A percentile compares a stretch with the other conserved stretches of the same genome.
Evolutionary conservation across 805 yeast genomes (phyloP).

Genomic region (Scheffersomyces stipitis): DNA sequence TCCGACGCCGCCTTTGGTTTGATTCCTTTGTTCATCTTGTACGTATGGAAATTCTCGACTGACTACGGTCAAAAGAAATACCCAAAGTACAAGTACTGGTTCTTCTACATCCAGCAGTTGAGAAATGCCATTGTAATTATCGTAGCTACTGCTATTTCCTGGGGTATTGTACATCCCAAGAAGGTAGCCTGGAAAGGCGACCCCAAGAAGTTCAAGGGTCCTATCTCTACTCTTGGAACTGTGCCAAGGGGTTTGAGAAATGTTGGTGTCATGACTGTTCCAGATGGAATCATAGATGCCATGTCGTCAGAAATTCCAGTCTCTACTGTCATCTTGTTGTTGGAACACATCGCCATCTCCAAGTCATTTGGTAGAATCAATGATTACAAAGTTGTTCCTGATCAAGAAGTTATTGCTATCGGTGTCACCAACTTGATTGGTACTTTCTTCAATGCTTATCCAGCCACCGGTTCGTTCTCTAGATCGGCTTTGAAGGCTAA

Average conservation of each 20-base stretch:
- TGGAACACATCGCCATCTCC: constrained; percentile 92
- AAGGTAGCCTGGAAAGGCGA: constrained; percentile 28
- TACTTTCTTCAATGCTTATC: constrained; percentile 90
- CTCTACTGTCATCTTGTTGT: constrained; percentile 73
- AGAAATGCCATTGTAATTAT: constrained; percentile 82
- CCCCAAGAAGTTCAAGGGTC: constrained; percentile 33
- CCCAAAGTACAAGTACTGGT: constrained; percentile 55
- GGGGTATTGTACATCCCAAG: constrained; percentile 64
- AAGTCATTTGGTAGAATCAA: constrained; percentile 92
- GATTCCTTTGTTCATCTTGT: constrained; percentile 68
- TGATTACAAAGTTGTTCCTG: constrained; percentile 87
- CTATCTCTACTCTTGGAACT: constrained; percentile 64
- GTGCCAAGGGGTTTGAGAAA: constrained; percentile 83
- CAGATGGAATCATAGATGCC: constrained; percentile 54
- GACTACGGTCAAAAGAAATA: constrained; percentile 59
- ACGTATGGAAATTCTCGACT: constrained; percentile 66
- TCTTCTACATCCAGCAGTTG: constrained; percentile 72
- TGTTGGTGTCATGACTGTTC: constrained; percentile 70
- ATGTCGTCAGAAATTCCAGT: constrained; percentile 83
- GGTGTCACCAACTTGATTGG: constrained; percentile 90
- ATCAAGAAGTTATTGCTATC: constrained; percentile 91
- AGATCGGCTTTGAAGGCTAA: constrained; percentile 93
- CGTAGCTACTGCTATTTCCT: constrained; percentile 79
- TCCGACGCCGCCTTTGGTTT: constrained; percentile 90
- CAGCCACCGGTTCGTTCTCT: constrained; percentile 94